A percentile compares a stretch with the other conserved stretches of the same genome.
Conservation (phyloP, 2,329 filamentous ascomycete species). For the Sordariomycetes sp. region DNA sequence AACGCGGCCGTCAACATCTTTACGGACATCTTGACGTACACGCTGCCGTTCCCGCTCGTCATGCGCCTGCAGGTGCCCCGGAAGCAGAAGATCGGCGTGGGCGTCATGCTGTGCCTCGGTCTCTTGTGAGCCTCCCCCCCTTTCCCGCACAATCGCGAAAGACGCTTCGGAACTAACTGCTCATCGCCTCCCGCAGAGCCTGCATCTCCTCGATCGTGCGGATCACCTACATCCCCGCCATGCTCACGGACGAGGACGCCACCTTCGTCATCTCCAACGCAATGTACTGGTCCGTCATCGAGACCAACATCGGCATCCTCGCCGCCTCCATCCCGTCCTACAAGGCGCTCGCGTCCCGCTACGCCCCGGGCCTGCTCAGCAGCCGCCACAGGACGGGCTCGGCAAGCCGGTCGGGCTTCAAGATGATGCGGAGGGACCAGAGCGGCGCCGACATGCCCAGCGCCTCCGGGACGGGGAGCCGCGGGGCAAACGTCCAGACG, state of each 20-base stretch:
- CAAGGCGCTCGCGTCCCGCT: slow-evolving; percentile 9
- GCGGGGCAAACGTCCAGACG: neutral
- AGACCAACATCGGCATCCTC: slow-evolving; percentile 23
- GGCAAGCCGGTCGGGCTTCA: slow-evolving; percentile 5
- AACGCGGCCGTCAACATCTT: slow-evolving; percentile 34
- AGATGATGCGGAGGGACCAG: slow-evolving; percentile 5
- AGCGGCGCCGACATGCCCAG: slow-evolving; percentile 2
- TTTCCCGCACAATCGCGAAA: neutral
- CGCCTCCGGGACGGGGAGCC: neutral
- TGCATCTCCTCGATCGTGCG: slow-evolving; percentile 34
- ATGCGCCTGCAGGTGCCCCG: slow-evolving; percentile 28
- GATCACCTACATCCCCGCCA: slow-evolving; percentile 30
- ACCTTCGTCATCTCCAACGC: slow-evolving; percentile 24
- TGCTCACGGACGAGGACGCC: slow-evolving; percentile 22
- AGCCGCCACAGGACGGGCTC: neutral
- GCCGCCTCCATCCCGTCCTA: slow-evolving; percentile 23
- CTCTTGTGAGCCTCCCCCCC: slow-evolving; percentile 20
- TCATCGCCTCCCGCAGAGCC: slow-evolving; percentile 16
- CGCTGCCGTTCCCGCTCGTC: slow-evolving; percentile 30
- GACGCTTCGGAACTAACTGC: neutral
- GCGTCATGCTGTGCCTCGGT: slow-evolving; percentile 30
- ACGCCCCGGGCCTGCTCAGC: neutral
- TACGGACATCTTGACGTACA: slow-evolving; percentile 32
- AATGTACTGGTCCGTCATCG: slow-evolving; percentile 28
- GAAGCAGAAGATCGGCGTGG: slow-evolving; percentile 31